Percentiles rank a stretch among this genome's conserved stretches.
Evolutionary conservation across 140 eudicot genomes (phyloP).

Genomic region (Erigeron philadelphicus): DNA sequence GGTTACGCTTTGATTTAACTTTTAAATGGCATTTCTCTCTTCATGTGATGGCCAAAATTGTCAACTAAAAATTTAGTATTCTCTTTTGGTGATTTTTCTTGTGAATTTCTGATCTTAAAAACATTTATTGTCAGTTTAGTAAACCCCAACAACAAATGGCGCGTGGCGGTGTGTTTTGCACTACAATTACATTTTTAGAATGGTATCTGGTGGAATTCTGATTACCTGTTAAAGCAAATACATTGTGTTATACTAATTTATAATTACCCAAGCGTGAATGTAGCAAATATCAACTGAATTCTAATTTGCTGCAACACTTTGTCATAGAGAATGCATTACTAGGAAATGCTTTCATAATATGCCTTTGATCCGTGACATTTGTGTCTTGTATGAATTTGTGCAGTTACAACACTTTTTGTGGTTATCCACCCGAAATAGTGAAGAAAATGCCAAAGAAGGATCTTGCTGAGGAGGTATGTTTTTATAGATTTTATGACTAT

Average conservation of each 20-base stretch:
- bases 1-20: no score
- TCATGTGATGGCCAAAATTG: no score
- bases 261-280: background rate
- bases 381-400: slow-evolving; percentile 1
- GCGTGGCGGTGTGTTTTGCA: no score
- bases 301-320: background rate
- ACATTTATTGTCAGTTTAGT: no score
- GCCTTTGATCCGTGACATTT: slow-evolving; percentile 6
- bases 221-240: background rate
- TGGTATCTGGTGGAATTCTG: background rate
- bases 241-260: background rate
- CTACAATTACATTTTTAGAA: no score
- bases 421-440: slow-evolving; percentile 96
- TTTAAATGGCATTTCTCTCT: no score
- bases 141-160: no score
- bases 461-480: slow-evolving; percentile 88
- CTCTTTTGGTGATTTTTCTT: no score
- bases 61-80: no score
- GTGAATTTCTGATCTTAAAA: no score
- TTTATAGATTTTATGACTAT: background rate
- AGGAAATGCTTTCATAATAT: slow-evolving; percentile 1
- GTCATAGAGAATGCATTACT: background rate
- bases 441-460: slow-evolving; percentile 98
- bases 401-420: slow-evolving; percentile 87
- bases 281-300: background rate